Evolutionary conservation across 768 basidiomycete species (phyloP), one percentile per base, ranked within the genome.

Genomic region (Imleria badia): DNA sequence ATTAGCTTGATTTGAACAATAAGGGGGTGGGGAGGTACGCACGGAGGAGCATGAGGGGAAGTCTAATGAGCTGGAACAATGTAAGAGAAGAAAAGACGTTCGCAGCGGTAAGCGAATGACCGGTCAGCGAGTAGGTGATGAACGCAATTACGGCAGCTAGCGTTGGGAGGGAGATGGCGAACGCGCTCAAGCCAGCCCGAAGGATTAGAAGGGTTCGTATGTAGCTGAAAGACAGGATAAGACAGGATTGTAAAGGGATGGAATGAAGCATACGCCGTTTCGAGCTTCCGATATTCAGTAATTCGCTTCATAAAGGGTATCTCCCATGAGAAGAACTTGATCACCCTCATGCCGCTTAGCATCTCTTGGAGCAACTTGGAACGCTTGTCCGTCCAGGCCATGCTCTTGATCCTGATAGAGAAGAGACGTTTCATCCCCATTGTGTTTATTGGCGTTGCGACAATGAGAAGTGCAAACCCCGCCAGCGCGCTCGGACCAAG

Each of bases 281-380:
- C 94, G 46, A 80, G 79, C 45, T 73, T 75, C 48, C 95, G 78
- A 63, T 88, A 89, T 39, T 80, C 81, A 30, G 80, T 78, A 26
- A 97, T 80, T 42, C 87, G 83, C 15, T 82, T 74, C 22, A 96
- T 77, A 70, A 92, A 95, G 0, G 94, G 91, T 2, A 71, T 63
- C 64, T 94, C 91, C 91, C 91, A 94, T 6, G 89, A 85, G 70
- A 95, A 95, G 68, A 87, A 86, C 70, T 97, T 97, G 78, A 97
- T 89, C 56, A 96, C 81, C 59, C 91, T 87, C 83, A 97, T 94
- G 1, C 91, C 90, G 14, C 86, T 85, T 1, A 97, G 73, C 2
- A 98, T 78, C 66, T 98, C 95, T 67, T 95, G 94, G 12, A 97
- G 79, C 5, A 94, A 73, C 65, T 92, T 94, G 14, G 89, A 89